These are phyloP conservation scores for Boletus sp. DNA, from an alignment of 768 basidiomycete species.

Conservation along the genomic window DNA sequence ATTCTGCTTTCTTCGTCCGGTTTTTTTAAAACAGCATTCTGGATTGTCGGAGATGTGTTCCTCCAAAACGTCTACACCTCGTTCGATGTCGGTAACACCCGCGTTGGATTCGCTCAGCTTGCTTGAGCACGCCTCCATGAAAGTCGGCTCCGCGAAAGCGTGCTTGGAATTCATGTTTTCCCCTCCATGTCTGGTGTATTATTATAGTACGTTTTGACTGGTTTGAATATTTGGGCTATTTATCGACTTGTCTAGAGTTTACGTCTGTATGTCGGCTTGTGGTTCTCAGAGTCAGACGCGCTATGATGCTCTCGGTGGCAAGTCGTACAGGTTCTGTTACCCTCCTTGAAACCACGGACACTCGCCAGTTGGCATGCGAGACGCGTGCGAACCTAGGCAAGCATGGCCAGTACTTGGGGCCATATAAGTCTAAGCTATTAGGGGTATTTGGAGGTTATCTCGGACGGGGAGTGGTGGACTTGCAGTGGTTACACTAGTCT, in stretches of 20 bases:
- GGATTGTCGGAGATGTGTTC: constrained; percentile 31
- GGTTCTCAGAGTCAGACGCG: no score
- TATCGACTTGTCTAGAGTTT: background rate
- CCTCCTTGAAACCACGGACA: no score
- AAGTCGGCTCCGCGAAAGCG: background rate
- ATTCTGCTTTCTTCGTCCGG: constrained; percentile 2
- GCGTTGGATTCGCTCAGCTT: constrained; percentile 36
- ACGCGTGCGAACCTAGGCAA: no score
- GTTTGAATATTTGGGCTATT: background rate
- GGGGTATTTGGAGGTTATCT: no score
- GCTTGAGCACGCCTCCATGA: background rate
- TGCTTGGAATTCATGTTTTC: background rate
- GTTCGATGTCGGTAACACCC: constrained; percentile 35
- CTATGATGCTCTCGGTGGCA: no score
- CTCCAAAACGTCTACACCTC: constrained; percentile 40
- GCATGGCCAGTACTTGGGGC: no score
- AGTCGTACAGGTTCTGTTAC: no score
- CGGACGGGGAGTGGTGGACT: no score
- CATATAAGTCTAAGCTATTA: no score
- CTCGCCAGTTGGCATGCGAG: no score
- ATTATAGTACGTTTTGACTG: background rate
- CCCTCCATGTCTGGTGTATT: background rate
- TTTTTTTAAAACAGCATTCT: constrained; percentile 7
- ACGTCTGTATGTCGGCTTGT: background rate
- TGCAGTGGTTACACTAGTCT: no score